Evolutionary conservation across 202 grass and related monocot species (phyloP), one percentile per base, ranked within the genome.

Genomic region (Saccharum hybrid): DNA sequence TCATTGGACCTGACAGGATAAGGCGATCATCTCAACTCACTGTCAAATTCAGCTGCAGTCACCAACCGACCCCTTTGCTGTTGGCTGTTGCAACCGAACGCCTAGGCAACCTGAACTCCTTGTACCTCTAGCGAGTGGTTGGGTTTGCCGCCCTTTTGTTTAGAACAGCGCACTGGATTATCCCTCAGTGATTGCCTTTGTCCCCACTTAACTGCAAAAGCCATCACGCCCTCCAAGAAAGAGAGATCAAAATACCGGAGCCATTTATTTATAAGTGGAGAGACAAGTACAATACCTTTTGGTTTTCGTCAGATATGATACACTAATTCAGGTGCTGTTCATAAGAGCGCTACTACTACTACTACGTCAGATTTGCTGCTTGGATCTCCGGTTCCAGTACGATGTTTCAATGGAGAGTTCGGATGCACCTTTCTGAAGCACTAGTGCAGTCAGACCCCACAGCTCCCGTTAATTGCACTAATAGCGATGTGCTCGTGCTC

Each of bases 101-200:
- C 31, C 33, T 56, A 68, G 46, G 64, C 77, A 56, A 56, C 30
- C 45, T 80, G 45, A 38, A 68, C 28, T 49, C 51, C 76, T 6
- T 68, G 77, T 80, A 67, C 62, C 77, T 79, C 63, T 54, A 80
- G 64, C 41, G 62, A 68, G 33, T 80, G n/a, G 78, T 68, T 68
- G 64, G 22, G 13, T 39, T 80, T 39, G 33, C 51, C 16, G 46
- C 51, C 75, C 38, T 56, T 39, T 56, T 56, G 64, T 68, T 79
- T 67, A 66, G 42, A 13, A 7, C 16, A 34, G 14, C 26, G 6
- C 4, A 34, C 8, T 14, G 62, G 22, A 11, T 36, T 51, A 19
- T 49, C 76, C 48, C n/a, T 46, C 52, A 3, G 42, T 66, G 30
- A 37, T 67, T 76, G 74, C 21, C 19, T 66, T 21, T 76, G 34